These are phyloP conservation scores for Thelonectria blattea DNA, from an alignment of 2,329 filamentous ascomycete genomes.

Conservation along the genomic window DNA sequence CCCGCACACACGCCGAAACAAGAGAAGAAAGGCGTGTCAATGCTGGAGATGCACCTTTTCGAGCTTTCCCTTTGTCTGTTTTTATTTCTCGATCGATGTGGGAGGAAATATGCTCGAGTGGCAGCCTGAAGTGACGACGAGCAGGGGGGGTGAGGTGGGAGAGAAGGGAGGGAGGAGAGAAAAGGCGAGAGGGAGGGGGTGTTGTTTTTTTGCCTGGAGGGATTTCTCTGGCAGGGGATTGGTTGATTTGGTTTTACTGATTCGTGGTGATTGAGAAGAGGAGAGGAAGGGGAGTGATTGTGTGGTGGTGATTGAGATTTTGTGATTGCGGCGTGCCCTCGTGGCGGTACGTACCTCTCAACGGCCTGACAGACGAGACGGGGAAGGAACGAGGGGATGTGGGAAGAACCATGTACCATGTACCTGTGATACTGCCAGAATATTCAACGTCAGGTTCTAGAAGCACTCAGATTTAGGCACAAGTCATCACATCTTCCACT, in stretches of 20 bases:
- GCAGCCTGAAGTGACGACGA: not conserved
- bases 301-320: not conserved
- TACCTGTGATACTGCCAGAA: not conserved
- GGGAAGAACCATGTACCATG: not conserved
- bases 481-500: not conserved
- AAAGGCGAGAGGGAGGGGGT: not conserved
- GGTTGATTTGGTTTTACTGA: not conserved
- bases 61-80: not conserved
- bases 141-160: not conserved
- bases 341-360: too few species aligned
- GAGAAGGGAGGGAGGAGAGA: too few species aligned
- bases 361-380: not conserved
- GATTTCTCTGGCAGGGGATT: not conserved
- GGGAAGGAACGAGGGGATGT: not conserved
- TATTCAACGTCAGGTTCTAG: not conserved
- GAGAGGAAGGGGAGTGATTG: not conserved
- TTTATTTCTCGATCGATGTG: not conserved
- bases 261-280: not conserved
- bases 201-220: not conserved
- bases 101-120: not conserved
- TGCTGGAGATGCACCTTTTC: not conserved
- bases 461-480: not conserved
- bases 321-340: not conserved
- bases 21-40: not conserved
- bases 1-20: not conserved